These are phyloP conservation scores for Magnaporthiopsis rhizophila DNA, from an alignment of 2,329 filamentous ascomycete species.

Conservation along the genomic window DNA sequence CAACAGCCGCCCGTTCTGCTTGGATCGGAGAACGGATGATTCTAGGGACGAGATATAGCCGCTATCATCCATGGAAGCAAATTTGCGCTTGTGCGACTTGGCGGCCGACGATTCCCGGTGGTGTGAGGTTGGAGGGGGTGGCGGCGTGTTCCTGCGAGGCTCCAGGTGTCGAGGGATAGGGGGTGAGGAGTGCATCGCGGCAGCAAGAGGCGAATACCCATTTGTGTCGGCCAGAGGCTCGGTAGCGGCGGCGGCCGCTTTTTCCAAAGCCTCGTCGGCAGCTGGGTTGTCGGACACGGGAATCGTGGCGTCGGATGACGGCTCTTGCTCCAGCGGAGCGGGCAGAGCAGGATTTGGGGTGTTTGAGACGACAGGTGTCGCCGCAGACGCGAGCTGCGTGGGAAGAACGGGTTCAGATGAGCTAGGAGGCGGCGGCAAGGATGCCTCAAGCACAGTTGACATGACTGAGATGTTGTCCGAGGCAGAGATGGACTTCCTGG, in stretches of 20 bases:
- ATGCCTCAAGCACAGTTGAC: slow-evolving; percentile 46
- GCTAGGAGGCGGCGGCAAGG: slow-evolving; percentile 27
- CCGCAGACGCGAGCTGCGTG: slow-evolving; percentile 21
- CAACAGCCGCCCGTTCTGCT: slow-evolving; percentile 54
- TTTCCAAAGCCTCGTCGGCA: slow-evolving; percentile 43
- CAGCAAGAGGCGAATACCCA: slow-evolving; percentile 62
- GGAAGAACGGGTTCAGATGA: slow-evolving; percentile 41
- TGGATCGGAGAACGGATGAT: slow-evolving; percentile 74
- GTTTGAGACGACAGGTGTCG: not conserved
- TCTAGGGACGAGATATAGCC: slow-evolving; percentile 96
- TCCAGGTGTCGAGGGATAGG: slow-evolving; percentile 58
- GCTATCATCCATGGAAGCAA: slow-evolving; percentile 77
- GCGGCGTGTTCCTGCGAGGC: slow-evolving; percentile 65
- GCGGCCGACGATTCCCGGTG: slow-evolving; percentile 48
- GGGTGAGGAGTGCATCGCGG: slow-evolving; percentile 81
- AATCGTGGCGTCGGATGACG: slow-evolving; percentile 72
- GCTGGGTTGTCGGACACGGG: slow-evolving; percentile 59
- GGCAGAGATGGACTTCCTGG: slow-evolving; percentile 47
- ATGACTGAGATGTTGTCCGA: slow-evolving; percentile 52
- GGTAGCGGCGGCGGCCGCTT: slow-evolving; percentile 29
- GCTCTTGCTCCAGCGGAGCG: slow-evolving; percentile 31
- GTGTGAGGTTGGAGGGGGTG: slow-evolving; percentile 43
- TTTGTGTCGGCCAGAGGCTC: slow-evolving; percentile 32
- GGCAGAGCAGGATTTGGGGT: not conserved
- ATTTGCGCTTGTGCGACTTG: slow-evolving; percentile 67